Conservation (phyloP, 495 filamentous ascomycete species). For the Hypoxylon rickii region DNA sequence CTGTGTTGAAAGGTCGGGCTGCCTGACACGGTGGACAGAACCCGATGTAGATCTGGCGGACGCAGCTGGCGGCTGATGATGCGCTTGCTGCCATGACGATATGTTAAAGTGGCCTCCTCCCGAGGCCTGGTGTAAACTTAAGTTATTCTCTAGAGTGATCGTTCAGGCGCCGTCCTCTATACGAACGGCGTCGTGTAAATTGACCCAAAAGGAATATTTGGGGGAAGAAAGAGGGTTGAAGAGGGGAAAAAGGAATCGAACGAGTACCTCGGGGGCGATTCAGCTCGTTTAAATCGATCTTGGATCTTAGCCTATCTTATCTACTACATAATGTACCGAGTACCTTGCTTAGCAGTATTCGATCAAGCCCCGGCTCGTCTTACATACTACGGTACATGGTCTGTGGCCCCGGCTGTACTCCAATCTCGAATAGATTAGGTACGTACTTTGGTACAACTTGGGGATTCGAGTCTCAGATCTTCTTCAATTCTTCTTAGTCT, state of each 20-base stretch:
- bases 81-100: constrained; percentile 33
- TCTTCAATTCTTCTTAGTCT: too few relatives aligned
- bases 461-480: too few relatives aligned
- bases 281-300: constrained; percentile 7
- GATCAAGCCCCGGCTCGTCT: too few relatives aligned
- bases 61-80: constrained; percentile 8
- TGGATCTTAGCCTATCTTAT: constrained; percentile 1
- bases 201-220: constrained; percentile 7
- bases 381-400: too few relatives aligned
- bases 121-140: constrained; percentile 37
- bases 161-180: constrained; percentile 31
- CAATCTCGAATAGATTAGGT: neutral
- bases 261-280: constrained; percentile 2
- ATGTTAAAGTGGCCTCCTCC: constrained; percentile 35
- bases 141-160: constrained; percentile 23
- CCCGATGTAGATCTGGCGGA: constrained; percentile 23
- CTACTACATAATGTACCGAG: too few relatives aligned
- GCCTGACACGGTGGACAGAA: constrained; percentile 34
- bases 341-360: too few relatives aligned
- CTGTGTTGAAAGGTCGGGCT: constrained; percentile 24
- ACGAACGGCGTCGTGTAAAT: constrained; percentile 34
- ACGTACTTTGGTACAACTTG: too few relatives aligned
- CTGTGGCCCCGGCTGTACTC: neutral
- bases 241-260: constrained; percentile 18
- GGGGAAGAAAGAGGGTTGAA: constrained; percentile 20